phyloP scores from a whole-genome alignment of 1,139 yeast genomes.

The Waltiozyma sp. region DNA sequence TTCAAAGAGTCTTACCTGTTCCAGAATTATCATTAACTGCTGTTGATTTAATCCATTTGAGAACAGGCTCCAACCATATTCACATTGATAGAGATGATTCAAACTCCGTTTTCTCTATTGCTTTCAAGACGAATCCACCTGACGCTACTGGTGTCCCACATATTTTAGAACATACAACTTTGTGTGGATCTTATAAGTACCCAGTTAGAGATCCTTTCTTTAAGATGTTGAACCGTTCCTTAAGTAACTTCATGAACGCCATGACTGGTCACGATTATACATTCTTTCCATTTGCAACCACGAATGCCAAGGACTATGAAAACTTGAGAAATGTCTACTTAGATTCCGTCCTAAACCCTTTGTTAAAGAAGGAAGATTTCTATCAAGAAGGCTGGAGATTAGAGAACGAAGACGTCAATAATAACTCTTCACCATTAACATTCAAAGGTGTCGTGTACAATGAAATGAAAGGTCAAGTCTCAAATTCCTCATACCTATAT shows the following conservation, averaged over 20 bases:
- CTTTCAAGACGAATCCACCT: constrained; percentile 91
- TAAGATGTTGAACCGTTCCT: constrained; percentile 82
- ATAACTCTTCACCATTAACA: constrained; percentile 45
- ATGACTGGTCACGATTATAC: constrained; percentile 98
- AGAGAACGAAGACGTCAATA: constrained; percentile 56
- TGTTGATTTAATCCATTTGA: constrained; percentile 52
- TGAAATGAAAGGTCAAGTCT: constrained; percentile 97
- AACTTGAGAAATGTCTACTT: constrained; percentile 83
- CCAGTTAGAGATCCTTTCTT: constrained; percentile 97
- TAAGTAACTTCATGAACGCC: constrained; percentile 96
- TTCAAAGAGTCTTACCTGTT: constrained; percentile 52
- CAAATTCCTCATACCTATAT: constrained; percentile 76
- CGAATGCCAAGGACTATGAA: constrained; percentile 68
- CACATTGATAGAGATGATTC: constrained; percentile 76
- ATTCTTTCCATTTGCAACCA: constrained; percentile 91
- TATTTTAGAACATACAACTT: constrained; percentile 86
- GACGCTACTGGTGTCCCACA: constrained; percentile 93
- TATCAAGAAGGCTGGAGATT: constrained; percentile 97
- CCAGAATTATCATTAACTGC: constrained; percentile 83
- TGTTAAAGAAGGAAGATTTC: constrained; percentile 70
- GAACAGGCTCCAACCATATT: constrained; percentile 70
- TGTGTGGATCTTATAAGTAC: constrained; percentile 83
- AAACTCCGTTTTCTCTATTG: constrained; percentile 82
- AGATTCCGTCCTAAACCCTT: constrained; percentile 79
- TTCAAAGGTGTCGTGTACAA: constrained; percentile 96